Evolutionary conservation across 805 yeast species (phyloP), one percentile per base, ranked within the genome.

Genomic region (Candida broadrunensis): DNA sequence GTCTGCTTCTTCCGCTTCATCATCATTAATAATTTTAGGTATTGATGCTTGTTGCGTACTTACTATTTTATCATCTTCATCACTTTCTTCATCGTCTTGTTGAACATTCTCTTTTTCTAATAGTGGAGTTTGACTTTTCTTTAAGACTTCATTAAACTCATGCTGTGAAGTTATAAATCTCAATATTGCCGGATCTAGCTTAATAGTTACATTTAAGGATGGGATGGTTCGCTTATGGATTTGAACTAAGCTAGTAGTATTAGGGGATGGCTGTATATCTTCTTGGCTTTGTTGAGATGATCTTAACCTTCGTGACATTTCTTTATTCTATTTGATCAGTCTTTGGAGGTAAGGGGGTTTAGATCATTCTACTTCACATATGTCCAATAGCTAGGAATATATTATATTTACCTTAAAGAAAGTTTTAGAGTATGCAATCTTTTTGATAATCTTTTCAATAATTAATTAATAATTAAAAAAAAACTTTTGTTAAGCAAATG

Each of bases 1-100:
- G 14, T 37, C 38, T 2, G 40, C 45, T 17, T 37, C 42, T 32
- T 27, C 39, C 12, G 18, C 33, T 19, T 37, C 36, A 4, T 25
- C 14, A 1, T 34, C 41, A 6, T 24, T 29, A 16, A 26, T 31
- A 20, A 30, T 19, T n/a, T 23, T 32, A 6, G 35, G 32, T 7
- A 29, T 15, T 5, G 32, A 14, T 5, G 5, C 14, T 14, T 29
- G 17, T 5, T n/a, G 5, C n/a, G 7, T 4, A 14, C 4, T 15
- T 4, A 15, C 32, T 11, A 29, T 18, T 6, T 5, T 15, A 15
- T 14, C 18, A 14, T 29, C 32, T 14, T 29, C 32, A 6, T n/a
- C 7, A 14, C 14, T 11, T 14, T 29, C 32, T 26, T 26, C 29
- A 7, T 8, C 14, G 5, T 26, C 29, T 26, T 26, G 14, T 11